Evolutionary conservation across 2,329 filamentous ascomycete genomes (phyloP).

Genomic region (Scolecobasidium constrictum): DNA sequence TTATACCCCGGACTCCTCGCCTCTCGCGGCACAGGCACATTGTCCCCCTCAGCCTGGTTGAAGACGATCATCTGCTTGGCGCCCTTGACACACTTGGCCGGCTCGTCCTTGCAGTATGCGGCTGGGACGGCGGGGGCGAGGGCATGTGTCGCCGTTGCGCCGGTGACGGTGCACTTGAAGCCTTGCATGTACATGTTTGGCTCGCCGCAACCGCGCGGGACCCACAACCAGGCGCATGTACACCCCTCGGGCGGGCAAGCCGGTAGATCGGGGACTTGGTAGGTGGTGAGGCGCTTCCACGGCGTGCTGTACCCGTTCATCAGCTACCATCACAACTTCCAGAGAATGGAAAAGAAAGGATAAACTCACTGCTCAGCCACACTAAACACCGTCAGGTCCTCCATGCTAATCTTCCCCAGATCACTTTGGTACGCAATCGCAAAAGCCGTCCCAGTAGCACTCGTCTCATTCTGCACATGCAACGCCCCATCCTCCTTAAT

Average conservation of each 20-base stretch:
- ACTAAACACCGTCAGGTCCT: constrained; percentile 42
- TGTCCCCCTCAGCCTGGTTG: constrained; percentile 20
- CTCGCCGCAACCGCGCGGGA: constrained; percentile 27
- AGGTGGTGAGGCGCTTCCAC: constrained; percentile 28
- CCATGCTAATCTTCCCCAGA: constrained; percentile 35
- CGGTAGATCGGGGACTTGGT: constrained; percentile 25
- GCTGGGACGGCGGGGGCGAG: constrained; percentile 32
- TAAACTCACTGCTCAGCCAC: constrained; percentile 31
- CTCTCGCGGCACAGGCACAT: constrained; percentile 14
- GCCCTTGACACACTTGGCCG: constrained; percentile 32
- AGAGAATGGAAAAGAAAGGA: neutral
- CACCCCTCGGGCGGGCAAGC: constrained; percentile 28
- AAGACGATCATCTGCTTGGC: constrained; percentile 42
- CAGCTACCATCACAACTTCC: neutral
- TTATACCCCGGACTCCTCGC: neutral
- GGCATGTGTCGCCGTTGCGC: constrained; percentile 28
- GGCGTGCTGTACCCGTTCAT: constrained; percentile 19
- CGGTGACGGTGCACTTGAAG: constrained; percentile 38
- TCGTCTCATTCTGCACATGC: constrained; percentile 35
- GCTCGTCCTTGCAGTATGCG: constrained; percentile 31
- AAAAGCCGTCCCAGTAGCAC: constrained; percentile 36
- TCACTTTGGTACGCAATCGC: constrained; percentile 41
- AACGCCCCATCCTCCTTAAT: constrained; percentile 33
- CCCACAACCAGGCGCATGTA: constrained; percentile 32
- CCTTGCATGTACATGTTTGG: constrained; percentile 39